These are phyloP conservation scores for Buxus sempervirens DNA, from an alignment of 164 flowering plant species.

Conservation along the genomic window DNA sequence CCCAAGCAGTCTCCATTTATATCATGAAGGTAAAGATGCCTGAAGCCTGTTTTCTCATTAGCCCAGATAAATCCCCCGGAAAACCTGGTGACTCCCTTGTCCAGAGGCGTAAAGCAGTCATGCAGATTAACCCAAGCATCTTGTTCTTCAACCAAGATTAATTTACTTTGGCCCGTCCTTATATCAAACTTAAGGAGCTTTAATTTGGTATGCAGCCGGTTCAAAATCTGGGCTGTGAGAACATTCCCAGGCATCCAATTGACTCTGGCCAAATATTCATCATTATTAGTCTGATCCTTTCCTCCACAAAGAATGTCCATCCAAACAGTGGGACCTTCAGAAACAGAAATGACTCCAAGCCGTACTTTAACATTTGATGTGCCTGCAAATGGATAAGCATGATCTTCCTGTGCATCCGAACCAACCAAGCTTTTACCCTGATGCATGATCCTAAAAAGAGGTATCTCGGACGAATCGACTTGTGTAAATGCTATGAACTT, in stretches of 20 bases:
- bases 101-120: conserved; percentile 88
- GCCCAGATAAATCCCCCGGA: conserved; percentile 94
- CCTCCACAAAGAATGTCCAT: conserved; percentile 86
- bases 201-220: conserved; percentile 57
- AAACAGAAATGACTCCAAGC: conserved; percentile 68
- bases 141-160: conserved; percentile 63
- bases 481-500: conserved; percentile 81
- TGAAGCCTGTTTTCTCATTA: conserved; percentile 83
- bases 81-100: conserved; percentile 39
- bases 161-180: conserved; percentile 56
- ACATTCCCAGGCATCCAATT: conserved; percentile 83
- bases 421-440: conserved; percentile 87
- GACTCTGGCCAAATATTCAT: conserved; percentile 85
- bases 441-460: conserved; percentile 85
- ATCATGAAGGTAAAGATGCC: conserved; percentile 85
- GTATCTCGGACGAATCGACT: conserved; percentile 81
- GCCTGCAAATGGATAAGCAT: conserved; percentile 93
- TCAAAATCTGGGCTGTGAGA: conserved; percentile 77
- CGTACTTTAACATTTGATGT: conserved; percentile 74
- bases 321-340: conserved; percentile 74
- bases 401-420: conserved; percentile 91
- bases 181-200: conserved; percentile 78
- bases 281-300: conserved; percentile 23
- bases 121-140: conserved; percentile 80
- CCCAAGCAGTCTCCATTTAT: conserved; percentile 63